These are phyloP conservation scores for Novymonas esmeraldas DNA, from an alignment of 208 protist species.

Conservation along the genomic window DNA sequence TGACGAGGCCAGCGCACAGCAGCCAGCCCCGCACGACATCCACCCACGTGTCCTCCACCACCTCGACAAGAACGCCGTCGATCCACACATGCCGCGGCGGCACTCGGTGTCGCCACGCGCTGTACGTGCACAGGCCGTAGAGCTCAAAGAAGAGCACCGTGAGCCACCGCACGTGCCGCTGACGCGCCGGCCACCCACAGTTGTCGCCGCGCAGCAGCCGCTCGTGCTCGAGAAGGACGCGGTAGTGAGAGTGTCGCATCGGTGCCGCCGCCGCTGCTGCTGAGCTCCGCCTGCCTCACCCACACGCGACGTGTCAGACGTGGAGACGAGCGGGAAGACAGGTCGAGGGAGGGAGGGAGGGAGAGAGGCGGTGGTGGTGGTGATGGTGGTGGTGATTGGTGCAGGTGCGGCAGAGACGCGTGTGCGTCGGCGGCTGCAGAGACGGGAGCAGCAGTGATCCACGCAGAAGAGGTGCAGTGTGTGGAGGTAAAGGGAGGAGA, in stretches of 20 bases:
- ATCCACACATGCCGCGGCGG: constrained; percentile 57
- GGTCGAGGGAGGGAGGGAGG: no score
- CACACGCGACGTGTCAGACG: no score
- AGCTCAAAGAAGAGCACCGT: constrained; percentile 12
- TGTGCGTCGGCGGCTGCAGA: no score
- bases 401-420: no score
- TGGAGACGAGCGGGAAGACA: neutral
- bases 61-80: constrained; percentile 78
- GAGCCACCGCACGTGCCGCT: constrained; percentile 23
- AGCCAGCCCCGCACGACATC: constrained; percentile 13
- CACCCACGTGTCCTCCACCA: constrained; percentile 52
- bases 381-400: no score
- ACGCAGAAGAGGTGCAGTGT: no score
- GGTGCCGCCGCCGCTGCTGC: neutral
- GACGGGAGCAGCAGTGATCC: no score
- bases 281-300: neutral
- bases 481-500: no score
- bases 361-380: no score
- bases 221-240: constrained; percentile 30
- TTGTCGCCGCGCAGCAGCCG: constrained; percentile 18
- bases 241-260: constrained; percentile 19
- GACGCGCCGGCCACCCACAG: constrained; percentile 11
- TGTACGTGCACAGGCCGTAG: constrained; percentile 22
- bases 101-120: constrained; percentile 39
- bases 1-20: constrained; percentile 21